phyloP scores from a whole-genome alignment of 306 rosid genomes.

The Dryas drummondii region DNA sequence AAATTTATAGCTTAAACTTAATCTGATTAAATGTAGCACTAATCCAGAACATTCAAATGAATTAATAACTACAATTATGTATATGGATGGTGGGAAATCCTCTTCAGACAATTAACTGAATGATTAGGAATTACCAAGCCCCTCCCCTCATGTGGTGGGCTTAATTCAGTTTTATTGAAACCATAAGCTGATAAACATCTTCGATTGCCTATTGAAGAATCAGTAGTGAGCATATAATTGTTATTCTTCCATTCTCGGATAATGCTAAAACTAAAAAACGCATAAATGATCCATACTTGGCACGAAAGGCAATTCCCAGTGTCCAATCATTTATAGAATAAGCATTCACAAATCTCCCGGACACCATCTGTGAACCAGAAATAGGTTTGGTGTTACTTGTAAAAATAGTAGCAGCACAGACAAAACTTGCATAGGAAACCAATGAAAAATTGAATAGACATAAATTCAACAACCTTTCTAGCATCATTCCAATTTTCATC shows the following conservation, averaged over 20 bases:
- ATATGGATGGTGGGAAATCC: too few relatives aligned
- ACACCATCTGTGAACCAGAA: slow-evolving; percentile 49
- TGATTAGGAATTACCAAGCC: too few relatives aligned
- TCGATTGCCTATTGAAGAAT: too few relatives aligned
- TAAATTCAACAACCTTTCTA: slow-evolving; percentile 42
- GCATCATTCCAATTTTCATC: slow-evolving; percentile 58
- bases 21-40: not conserved
- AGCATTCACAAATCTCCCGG: slow-evolving; percentile 72
- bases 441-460: not conserved
- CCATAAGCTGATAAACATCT: too few relatives aligned
- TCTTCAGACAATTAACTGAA: too few relatives aligned
- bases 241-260: too few relatives aligned
- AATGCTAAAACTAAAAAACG: slow-evolving; percentile 10
- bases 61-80: too few relatives aligned
- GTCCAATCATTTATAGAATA: slow-evolving; percentile 63
- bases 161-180: too few relatives aligned
- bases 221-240: too few relatives aligned
- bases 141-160: too few relatives aligned
- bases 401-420: not conserved
- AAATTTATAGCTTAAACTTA: not conserved
- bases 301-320: slow-evolving; percentile 59
- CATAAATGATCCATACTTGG: slow-evolving; percentile 42
- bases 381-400: not conserved
- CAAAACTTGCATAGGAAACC: not conserved
- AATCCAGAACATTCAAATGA: too few relatives aligned